Base-by-base conservation (phyloP, 176 grass and related monocot genomes). In the Eragrostis curvula region DNA sequence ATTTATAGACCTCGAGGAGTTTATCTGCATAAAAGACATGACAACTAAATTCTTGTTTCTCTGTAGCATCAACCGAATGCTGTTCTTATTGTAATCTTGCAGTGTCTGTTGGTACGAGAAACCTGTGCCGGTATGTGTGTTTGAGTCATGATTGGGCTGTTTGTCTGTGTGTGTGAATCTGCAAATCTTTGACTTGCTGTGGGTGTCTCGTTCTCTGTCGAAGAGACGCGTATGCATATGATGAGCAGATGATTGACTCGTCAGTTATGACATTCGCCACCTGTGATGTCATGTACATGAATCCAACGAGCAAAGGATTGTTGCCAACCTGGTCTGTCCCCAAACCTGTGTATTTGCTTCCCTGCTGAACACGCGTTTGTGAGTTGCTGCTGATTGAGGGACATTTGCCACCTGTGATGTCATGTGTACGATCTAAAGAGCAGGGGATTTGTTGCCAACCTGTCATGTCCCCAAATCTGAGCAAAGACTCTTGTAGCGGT, bases 1-100 rank as follows among this genome's bases (percentile, higher is more conserved):
- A 81, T 71, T 71, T 87, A 87, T 91, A 87, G 89, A 59, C 63
- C 40, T 12, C 12, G 21, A 60, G 64, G 77, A 58, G 81, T 60
- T 84, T 81, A 84, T 84, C 85, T 66, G 56, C 32, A 70, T 11
- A 11, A 8, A 39, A 73, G 70, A 80, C 85, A 91, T 81, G 89
- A 75, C 65, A 87, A 66, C 85, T 71, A 68, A 87, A 59, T 71
- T 60, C 13, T 62, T 73, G 24, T 60, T 65, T 74, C 77, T 70
- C 45, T 85, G 71, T 65, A 18, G 15, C 42, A 68, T 53, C 32
- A 75, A 43, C 40, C 6, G 53, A 43, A 55, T 47, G 13, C 7
- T 55, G 52, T 42, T 80, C 11, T 59, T 76, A 59, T 29, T 79
- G 43, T 61, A 89, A 85, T 16, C 24, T 17, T 21, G 23, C 48